Conservation (phyloP, 352 stramenopile genomes). For the Phytophthora sp. region DNA sequence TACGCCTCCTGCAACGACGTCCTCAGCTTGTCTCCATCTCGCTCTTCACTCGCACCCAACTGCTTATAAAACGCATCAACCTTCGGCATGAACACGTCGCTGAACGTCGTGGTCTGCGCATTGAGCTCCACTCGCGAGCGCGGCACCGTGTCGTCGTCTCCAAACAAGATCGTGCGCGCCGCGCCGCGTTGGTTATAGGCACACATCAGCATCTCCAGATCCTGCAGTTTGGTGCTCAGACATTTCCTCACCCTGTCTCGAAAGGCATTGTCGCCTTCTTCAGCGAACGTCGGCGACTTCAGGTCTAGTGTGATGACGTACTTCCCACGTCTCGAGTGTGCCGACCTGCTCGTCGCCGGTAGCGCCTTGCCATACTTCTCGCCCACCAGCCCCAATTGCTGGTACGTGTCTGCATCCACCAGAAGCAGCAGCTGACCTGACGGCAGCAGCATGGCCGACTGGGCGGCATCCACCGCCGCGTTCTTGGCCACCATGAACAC, state of each 20-base stretch:
- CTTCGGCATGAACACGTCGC: conserved; percentile 59
- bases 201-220: conserved; percentile 77
- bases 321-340: conserved; percentile 44
- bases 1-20: conserved; percentile 58
- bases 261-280: conserved; percentile 16
- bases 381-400: conserved; percentile 73
- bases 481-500: conserved; percentile 86
- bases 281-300: conserved; percentile 45
- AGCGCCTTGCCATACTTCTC: conserved; percentile 57
- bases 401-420: conserved; percentile 69
- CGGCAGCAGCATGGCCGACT: conserved; percentile 68
- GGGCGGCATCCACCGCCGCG: conserved; percentile 56
- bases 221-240: conserved; percentile 54
- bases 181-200: conserved; percentile 72
- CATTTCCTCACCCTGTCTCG: conserved; percentile 51
- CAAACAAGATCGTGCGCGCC: conserved; percentile 72
- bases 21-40: conserved; percentile 30
- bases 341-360: conserved; percentile 23
- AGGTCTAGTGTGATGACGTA: conserved; percentile 72
- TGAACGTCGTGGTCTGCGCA: conserved; percentile 41
- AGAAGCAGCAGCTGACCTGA: conserved; percentile 74
- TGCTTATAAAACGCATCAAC: conserved; percentile 53
- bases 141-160: conserved; percentile 64
- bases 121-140: conserved; percentile 73
- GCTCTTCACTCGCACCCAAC: conserved; percentile 4